Percentiles rank a stretch among this genome's conserved stretches.
Evolutionary conservation across 2,329 filamentous ascomycete genomes (phyloP).

Genomic region (Nothophaeocryptopus gaeumannii): DNA sequence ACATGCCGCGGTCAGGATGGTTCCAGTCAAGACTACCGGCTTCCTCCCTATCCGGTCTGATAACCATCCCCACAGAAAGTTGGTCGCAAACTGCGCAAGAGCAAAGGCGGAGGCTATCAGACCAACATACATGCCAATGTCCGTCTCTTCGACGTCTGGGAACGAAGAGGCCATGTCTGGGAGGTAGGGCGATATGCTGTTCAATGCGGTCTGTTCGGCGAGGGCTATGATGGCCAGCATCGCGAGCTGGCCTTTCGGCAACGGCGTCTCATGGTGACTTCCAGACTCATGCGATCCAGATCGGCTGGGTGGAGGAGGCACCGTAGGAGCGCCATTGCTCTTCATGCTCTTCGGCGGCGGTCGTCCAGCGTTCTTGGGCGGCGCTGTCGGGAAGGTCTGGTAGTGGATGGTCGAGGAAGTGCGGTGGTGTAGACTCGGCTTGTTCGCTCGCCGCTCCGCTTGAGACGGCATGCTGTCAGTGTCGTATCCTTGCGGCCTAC

Average conservation of each 20-base stretch:
- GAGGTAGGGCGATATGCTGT: conserved; percentile 92
- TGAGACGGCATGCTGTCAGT: conserved; percentile 10
- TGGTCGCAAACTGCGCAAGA: conserved; percentile 85
- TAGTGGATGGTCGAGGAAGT: conserved; percentile 64
- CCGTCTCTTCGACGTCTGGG: conserved; percentile 67
- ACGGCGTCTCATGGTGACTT: conserved; percentile 59
- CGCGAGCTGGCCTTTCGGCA: conserved; percentile 78
- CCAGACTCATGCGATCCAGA: conserved; percentile 17
- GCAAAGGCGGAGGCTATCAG: conserved; percentile 88
- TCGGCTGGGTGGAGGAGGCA: conserved; percentile 15
- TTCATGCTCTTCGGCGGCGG: conserved; percentile 33
- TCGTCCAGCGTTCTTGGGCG: conserved; percentile 64
- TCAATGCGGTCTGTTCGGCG: conserved; percentile 92
- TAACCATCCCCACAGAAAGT: conserved; percentile 85
- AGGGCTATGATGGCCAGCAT: conserved; percentile 85
- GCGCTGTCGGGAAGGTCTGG: conserved; percentile 75
- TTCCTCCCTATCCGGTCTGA: conserved; percentile 78
- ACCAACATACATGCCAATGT: conserved; percentile 85
- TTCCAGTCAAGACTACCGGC: conserved; percentile 77
- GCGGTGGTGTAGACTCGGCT: conserved; percentile 35
- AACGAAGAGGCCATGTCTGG: conserved; percentile 88
- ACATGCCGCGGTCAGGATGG: conserved; percentile 74
- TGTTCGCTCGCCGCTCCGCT: conserved; percentile 5
- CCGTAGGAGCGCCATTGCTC: conserved; percentile 15
- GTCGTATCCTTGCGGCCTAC: no score